A percentile compares a stretch with the other conserved stretches of the same genome.
phyloP scores from a whole-genome alignment of 768 basidiomycete species.

The Kwoniella sp. region DNA sequence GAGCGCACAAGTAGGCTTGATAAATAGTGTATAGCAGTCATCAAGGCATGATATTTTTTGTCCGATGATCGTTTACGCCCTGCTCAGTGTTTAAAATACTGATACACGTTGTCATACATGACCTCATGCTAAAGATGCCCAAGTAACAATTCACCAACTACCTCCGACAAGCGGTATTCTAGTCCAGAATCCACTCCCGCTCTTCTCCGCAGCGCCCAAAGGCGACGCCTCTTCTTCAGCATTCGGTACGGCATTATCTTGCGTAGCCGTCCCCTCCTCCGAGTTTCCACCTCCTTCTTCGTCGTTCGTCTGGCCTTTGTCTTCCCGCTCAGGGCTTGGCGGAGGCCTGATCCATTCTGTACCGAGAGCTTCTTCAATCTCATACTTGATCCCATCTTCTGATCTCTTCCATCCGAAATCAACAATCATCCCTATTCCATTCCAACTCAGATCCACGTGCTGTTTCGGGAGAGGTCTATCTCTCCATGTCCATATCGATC shows the following conservation, averaged over 20 bases:
- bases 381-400: constrained; percentile 29
- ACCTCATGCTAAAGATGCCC: too few relatives aligned
- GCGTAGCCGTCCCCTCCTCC: background rate
- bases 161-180: constrained; percentile 11
- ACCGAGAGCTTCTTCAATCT: constrained; percentile 22
- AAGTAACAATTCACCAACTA: constrained; percentile 6
- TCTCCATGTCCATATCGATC: constrained; percentile 9
- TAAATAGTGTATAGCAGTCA: too few relatives aligned
- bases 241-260: background rate
- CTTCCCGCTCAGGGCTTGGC: background rate
- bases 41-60: too few relatives aligned
- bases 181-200: constrained; percentile 5
- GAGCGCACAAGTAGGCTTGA: too few relatives aligned
- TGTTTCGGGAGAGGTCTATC: constrained; percentile 15
- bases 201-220: background rate
- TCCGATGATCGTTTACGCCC: too few relatives aligned
- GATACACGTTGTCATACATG: too few relatives aligned
- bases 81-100: too few relatives aligned
- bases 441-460: constrained; percentile 27
- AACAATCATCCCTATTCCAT: constrained; percentile 29
- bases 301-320: background rate
- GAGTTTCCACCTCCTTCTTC: background rate
- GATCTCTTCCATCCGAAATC: constrained; percentile 29
- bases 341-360: constrained; percentile 14
- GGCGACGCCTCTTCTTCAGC: background rate